phyloP scores from a whole-genome alignment of 805 yeast species.

The Pichia scutulata region DNA sequence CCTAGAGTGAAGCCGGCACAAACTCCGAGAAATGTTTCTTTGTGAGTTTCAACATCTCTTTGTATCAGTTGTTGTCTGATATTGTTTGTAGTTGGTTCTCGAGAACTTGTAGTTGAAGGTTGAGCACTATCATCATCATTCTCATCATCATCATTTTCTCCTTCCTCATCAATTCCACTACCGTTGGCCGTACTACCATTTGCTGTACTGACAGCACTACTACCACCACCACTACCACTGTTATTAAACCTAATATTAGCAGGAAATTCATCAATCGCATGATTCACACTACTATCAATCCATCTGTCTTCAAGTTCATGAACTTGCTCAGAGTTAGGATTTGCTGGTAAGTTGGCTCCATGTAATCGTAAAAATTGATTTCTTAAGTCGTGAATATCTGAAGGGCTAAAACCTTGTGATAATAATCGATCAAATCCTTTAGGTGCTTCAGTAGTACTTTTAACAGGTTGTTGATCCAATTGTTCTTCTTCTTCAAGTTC shows the following conservation, averaged over 20 bases:
- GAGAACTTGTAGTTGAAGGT: slow-evolving; percentile 5
- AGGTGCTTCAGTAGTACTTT: slow-evolving; percentile 56
- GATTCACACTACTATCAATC: slow-evolving; percentile 71
- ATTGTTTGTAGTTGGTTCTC: not conserved
- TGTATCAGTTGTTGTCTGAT: not conserved
- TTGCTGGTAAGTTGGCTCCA: slow-evolving; percentile 34
- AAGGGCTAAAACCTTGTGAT: slow-evolving; percentile 75
- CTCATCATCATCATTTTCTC: not conserved
- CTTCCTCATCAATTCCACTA: too few relatives aligned
- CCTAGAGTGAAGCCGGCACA: slow-evolving; percentile 73
- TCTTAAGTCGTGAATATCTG: slow-evolving; percentile 65
- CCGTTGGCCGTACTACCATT: slow-evolving; percentile 6
- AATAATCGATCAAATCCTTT: slow-evolving; percentile 81
- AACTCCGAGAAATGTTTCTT: slow-evolving; percentile 63
- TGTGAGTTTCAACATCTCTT: slow-evolving; percentile 35
- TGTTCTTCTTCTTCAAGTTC: slow-evolving; percentile 56
- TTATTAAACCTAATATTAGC: slow-evolving; percentile 21
- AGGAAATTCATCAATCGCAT: slow-evolving; percentile 40
- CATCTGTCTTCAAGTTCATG: slow-evolving; percentile 77
- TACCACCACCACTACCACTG: not conserved
- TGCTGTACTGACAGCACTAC: not conserved
- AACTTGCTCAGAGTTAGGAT: slow-evolving; percentile 43
- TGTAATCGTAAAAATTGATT: slow-evolving; percentile 67
- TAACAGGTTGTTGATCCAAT: slow-evolving; percentile 46
- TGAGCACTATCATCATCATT: slow-evolving; percentile 5